phyloP scores from a whole-genome alignment of 176 grass and related monocot species.

The Carex myosuroides region DNA sequence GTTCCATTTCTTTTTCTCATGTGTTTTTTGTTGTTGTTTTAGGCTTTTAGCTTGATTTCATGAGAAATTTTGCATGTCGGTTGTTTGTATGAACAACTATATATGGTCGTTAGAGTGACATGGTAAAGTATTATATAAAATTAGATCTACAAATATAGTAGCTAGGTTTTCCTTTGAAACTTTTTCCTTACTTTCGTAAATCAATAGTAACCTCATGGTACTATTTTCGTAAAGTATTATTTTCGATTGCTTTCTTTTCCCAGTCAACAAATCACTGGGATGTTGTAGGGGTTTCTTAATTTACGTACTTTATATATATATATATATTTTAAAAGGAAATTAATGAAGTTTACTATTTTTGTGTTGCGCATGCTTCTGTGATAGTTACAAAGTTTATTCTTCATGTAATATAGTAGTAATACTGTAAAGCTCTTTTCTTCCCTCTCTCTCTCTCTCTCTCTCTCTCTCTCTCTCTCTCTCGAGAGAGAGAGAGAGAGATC shows the following conservation, averaged over 20 bases:
- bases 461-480: background rate
- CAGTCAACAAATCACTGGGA: background rate
- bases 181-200: background rate
- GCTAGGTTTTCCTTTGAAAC: background rate
- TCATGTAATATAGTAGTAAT: background rate
- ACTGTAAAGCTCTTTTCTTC: background rate
- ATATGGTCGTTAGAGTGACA: too few species aligned
- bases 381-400: background rate
- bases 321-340: background rate
- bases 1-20: background rate
- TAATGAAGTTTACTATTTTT: background rate
- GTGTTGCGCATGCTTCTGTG: background rate
- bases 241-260: background rate
- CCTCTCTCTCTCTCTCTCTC: background rate
- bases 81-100: background rate
- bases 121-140: background rate
- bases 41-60: background rate
- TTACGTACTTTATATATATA: background rate
- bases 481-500: too few species aligned
- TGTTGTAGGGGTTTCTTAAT: background rate
- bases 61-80: background rate
- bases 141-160: background rate
- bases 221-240: too few species aligned
- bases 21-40: background rate
- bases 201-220: background rate